These are phyloP conservation scores for Udeniomyces megalosporus DNA, from an alignment of 768 basidiomycete species.

Conservation along the genomic window DNA sequence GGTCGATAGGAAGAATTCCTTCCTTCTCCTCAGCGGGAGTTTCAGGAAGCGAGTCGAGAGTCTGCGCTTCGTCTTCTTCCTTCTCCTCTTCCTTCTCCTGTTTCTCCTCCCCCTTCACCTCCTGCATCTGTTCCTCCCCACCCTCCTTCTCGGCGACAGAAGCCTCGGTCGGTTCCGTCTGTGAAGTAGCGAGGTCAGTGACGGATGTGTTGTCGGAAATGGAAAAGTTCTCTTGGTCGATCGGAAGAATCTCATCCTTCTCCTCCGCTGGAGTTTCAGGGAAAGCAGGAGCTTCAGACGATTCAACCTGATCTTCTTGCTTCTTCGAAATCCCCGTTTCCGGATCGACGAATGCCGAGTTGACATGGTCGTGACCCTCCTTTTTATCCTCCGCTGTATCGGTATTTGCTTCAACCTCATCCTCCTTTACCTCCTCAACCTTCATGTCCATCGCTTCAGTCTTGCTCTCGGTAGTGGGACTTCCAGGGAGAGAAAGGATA, in stretches of 20 bases:
- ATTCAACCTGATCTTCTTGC: neutral
- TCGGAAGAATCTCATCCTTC: neutral
- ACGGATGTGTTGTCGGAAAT: neutral
- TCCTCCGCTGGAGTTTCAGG: neutral
- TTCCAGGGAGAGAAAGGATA: too few species aligned
- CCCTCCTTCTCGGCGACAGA: neutral
- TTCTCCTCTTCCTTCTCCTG: neutral
- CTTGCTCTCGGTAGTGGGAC: too few species aligned
- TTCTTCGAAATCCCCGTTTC: neutral
- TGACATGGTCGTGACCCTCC: too few species aligned
- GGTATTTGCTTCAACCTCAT: too few species aligned
- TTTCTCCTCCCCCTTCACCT: neutral
- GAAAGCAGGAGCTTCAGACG: neutral
- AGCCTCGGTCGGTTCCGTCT: too few species aligned
- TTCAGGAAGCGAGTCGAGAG: neutral
- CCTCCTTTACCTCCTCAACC: too few species aligned
- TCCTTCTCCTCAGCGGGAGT: too few species aligned
- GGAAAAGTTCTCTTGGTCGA: neutral
- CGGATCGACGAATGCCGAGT: too few species aligned
- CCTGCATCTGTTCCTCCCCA: too few species aligned
- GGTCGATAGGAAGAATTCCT: neutral
- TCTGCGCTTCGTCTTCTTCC: neutral
- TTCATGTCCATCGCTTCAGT: too few species aligned
- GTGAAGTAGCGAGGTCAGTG: neutral
- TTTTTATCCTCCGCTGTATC: too few species aligned